Evolutionary conservation across 345 rosid species (phyloP), one percentile per base, ranked within the genome.

Genomic region (Aurinia saxatilis): DNA sequence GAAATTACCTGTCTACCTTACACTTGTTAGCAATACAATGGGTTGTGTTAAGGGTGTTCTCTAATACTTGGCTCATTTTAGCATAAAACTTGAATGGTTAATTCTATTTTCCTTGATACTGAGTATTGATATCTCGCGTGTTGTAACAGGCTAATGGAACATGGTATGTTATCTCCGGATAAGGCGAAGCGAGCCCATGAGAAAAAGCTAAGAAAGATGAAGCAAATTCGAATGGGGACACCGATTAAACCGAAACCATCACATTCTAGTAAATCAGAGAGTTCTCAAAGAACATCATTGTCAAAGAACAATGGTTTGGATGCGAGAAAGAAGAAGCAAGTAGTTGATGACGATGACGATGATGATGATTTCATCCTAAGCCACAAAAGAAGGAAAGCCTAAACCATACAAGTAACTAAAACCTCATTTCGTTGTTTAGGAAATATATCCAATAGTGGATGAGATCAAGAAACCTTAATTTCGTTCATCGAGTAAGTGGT

Each of bases 121-220:
- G 29, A 46, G 46, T 18, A 46, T 47, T 13, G 3, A 29, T 54
- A 16, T 8, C 11, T 23, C 8, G 16, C 27, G 42, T 40, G 30
- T 19, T 72, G 38, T 5, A 31, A 36, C 50, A 93, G 99, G 99
- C 79, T 93, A 84, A 90, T 93, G 99, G 99, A 93, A 77, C 96
- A 93, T 63, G 97, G 96, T 17, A 74, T 93, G 75, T 73, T 93
- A 63, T 82, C 96, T 48, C 77, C 85, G 7, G 95, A 85, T 4
- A 83, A 79, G 73, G 81, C 96, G 2, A 90, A 81, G 72, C 81
- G 37, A 76, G 92, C 95, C 4, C 54, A 70, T 3, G 97, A 90
- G 78, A 93, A 81, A 84, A 93, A 87, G 67, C 99, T 82, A 73
- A 82, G 88, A 65, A 90, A 81, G 76, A 95, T 81, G 78, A 93